A percentile compares a stretch with the other conserved stretches of the same genome.
These are phyloP conservation scores for Populus hybrid DNA, from an alignment of 441 rosid genomes.

Conservation along the genomic window DNA sequence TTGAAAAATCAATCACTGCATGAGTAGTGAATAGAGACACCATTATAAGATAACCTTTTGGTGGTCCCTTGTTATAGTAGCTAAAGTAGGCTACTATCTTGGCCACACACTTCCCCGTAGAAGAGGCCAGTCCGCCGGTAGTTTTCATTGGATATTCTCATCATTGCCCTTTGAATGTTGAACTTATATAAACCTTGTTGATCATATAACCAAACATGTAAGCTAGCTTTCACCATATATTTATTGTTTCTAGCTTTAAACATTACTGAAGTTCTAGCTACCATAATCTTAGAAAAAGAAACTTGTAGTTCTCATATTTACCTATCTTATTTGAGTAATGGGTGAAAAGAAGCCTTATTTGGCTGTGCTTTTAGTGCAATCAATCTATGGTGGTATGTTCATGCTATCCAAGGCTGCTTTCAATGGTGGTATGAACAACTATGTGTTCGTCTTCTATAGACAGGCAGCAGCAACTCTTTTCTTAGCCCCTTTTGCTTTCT, in stretches of 20 bases:
- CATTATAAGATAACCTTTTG: neutral
- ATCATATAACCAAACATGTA: neutral
- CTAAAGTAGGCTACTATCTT: slow-evolving; percentile 16
- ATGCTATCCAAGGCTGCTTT: slow-evolving; percentile 85
- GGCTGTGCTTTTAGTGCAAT: slow-evolving; percentile 48
- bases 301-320: neutral
- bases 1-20: neutral
- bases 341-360: slow-evolving; percentile 57
- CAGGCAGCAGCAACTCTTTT: slow-evolving; percentile 78
- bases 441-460: slow-evolving; percentile 74
- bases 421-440: slow-evolving; percentile 79
- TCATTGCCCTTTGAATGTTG: slow-evolving; percentile 1
- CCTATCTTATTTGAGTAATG: slow-evolving; percentile 17
- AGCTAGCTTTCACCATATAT: neutral
- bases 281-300: neutral
- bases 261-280: no score
- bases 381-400: slow-evolving; percentile 79
- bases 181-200: slow-evolving; percentile 21
- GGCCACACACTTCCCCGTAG: slow-evolving; percentile 29
- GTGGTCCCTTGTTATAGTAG: slow-evolving; percentile 17
- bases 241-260: neutral
- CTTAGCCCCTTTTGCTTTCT: slow-evolving; percentile 62
- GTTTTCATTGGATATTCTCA: slow-evolving; percentile 6
- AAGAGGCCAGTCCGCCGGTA: neutral
- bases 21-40: neutral